Evolutionary conservation across 2,329 filamentous ascomycete species (phyloP).

Genomic region (Clonostachys rosea): DNA sequence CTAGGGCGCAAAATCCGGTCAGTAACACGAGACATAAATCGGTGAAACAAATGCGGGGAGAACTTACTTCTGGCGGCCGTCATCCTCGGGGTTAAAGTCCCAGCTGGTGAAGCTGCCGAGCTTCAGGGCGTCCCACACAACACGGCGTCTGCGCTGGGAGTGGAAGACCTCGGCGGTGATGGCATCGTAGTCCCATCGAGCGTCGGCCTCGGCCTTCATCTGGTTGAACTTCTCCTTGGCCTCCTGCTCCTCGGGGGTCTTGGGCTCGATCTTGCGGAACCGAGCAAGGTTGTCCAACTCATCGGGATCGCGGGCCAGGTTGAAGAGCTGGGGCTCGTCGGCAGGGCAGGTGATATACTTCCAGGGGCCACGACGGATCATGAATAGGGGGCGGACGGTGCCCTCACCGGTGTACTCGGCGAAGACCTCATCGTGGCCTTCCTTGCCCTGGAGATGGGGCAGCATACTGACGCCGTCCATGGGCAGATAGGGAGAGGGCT

Average conservation of each 20-base stretch:
- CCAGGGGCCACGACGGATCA: slow-evolving; percentile 87
- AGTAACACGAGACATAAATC: too few relatives aligned
- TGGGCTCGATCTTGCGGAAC: slow-evolving; percentile 28
- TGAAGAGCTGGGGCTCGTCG: slow-evolving; percentile 81
- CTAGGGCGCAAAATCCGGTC: slow-evolving; percentile 28
- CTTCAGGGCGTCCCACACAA: slow-evolving; percentile 78
- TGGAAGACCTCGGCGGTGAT: slow-evolving; percentile 72
- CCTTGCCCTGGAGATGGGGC: slow-evolving; percentile 66
- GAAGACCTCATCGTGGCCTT: slow-evolving; percentile 82
- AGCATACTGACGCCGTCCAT: slow-evolving; percentile 81
- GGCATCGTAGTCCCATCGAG: slow-evolving; percentile 74
- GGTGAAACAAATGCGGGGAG: neutral
- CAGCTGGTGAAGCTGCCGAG: slow-evolving; percentile 74
- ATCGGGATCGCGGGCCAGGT: slow-evolving; percentile 69
- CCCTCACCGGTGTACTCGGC: slow-evolving; percentile 95
- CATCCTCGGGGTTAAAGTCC: slow-evolving; percentile 76
- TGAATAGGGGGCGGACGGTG: slow-evolving; percentile 83
- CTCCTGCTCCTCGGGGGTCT: slow-evolving; percentile 38
- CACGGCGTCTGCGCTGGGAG: slow-evolving; percentile 72
- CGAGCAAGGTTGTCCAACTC: slow-evolving; percentile 72
- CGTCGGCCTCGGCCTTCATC: slow-evolving; percentile 69
- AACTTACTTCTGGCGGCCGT: slow-evolving; percentile 61
- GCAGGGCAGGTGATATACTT: slow-evolving; percentile 86
- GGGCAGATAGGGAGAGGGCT: slow-evolving; percentile 65
- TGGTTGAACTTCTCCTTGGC: slow-evolving; percentile 49